These are phyloP conservation scores for Citrullus amarus DNA, from an alignment of 306 rosid species.

Conservation along the genomic window DNA sequence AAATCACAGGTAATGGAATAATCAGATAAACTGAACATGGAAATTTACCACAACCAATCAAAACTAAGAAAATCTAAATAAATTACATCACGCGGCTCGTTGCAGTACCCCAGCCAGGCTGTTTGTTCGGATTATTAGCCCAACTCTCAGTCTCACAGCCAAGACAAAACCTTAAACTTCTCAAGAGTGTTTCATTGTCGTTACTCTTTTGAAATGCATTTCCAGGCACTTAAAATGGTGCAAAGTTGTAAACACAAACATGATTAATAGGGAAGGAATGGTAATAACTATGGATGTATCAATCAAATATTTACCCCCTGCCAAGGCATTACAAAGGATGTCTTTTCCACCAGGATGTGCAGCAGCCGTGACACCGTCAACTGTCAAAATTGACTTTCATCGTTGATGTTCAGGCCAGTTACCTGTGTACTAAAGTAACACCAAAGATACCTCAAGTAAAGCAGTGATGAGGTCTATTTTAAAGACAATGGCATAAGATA, in stretches of 20 bases:
- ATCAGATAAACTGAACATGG: neutral
- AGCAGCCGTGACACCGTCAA: neutral
- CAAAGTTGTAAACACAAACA: neutral
- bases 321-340: neutral
- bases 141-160: too few relatives aligned
- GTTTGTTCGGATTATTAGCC: too few relatives aligned
- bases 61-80: neutral
- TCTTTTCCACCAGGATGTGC: neutral
- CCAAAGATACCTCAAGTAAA: neutral
- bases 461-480: neutral
- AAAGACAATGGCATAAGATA: neutral
- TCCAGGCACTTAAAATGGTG: neutral
- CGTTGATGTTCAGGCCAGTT: neutral
- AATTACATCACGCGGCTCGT: neutral
- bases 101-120: too few relatives aligned
- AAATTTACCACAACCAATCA: neutral
- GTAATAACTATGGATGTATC: neutral
- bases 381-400: neutral
- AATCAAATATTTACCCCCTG: neutral
- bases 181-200: neutral
- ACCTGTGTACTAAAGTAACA: slow-evolving; percentile 5
- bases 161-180: neutral
- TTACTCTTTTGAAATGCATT: neutral
- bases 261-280: neutral
- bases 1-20: neutral